Base-by-base conservation (phyloP, 2,329 filamentous ascomycete species). In the Neospermospora avenae region DNA sequence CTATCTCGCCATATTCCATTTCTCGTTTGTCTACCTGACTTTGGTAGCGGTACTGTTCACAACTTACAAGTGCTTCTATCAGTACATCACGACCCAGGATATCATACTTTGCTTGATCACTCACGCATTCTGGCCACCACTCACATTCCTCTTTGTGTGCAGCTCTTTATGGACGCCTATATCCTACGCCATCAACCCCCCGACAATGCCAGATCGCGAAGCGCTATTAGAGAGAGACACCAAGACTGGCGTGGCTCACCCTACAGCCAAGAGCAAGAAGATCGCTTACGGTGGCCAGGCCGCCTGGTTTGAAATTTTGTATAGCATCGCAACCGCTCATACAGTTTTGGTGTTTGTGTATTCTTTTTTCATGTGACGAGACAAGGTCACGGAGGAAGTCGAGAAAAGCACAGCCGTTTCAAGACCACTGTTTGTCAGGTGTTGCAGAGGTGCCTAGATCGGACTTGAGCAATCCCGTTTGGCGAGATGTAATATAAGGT, bases 51-150 rank as follows among this genome's bases (percentile, higher is more conserved):
- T 71, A 5, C 71, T 74, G 31, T 73, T 72, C 64, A 74, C 75
- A 11, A 72, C 78, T n/a, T 73, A 84, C 16, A 69, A 79, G 57
- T 31, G 28, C 28, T 31, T 31, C 28, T 31, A 31, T 31, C 28
- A 31, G 28, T 31, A 31, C 11, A 78, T 77, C 64, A 67, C 85
- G 44, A 39, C 37, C 2, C 57, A 65, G 37, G 59, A 63, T 3
- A 37, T 61, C 8, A 55, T 67, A 16, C 68, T 81, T 49, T 79
- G 78, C 65, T 74, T 87, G 4, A 69, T 87, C 39, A 85, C 83
- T 0, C 83, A 86, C 69, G 82, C 82, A 16, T 82, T 81, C 73
- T 87, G 84, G 84, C 83, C 83, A 6, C 84, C 84, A 0, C 68
- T 85, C 49, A 73, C 73, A 3, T 65, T 49, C 14, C 81, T 79